These are phyloP conservation scores for Nothopassalora personata DNA, from an alignment of 2,329 filamentous ascomycete genomes.

Conservation along the genomic window DNA sequence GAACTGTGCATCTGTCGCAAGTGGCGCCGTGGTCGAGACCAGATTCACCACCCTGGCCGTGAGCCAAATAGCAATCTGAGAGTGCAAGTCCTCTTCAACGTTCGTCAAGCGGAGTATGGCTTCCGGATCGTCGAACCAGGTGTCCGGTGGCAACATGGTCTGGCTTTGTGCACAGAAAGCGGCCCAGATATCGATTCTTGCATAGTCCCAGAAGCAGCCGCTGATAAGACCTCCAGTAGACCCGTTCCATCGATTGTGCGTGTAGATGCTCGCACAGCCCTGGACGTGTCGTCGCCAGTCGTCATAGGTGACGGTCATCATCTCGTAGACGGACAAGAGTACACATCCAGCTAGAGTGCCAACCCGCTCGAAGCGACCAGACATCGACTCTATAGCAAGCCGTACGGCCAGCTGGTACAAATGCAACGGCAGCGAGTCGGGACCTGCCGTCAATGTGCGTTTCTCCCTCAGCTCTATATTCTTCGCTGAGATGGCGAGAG, in stretches of 20 bases:
- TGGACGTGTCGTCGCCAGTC: constrained; percentile 15
- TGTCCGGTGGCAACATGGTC: constrained; percentile 10
- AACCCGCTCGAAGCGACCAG: constrained; percentile 10
- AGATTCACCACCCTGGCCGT: constrained; percentile 12
- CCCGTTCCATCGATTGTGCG: constrained; percentile 15
- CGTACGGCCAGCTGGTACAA: constrained; percentile 13
- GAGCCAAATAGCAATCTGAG: constrained; percentile 13
- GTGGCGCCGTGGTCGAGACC: constrained; percentile 1
- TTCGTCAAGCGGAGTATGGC: constrained; percentile 3
- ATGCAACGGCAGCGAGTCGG: constrained; percentile 9
- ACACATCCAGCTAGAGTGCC: constrained; percentile 13
- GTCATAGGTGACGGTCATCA: constrained; percentile 16
- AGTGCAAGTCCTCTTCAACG: constrained; percentile 12
- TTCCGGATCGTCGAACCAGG: constrained; percentile 11
- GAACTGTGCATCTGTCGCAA: constrained; percentile 6
- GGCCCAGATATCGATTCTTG: constrained; percentile 14
- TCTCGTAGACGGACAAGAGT: constrained; percentile 11
- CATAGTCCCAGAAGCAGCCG: constrained; percentile 15
- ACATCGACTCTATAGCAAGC: constrained; percentile 13
- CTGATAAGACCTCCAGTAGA: constrained; percentile 12
- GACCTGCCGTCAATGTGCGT: constrained; percentile 5
- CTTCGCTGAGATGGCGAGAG: constrained; percentile 12
- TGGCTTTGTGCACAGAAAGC: constrained; percentile 10
- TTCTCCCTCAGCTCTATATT: constrained; percentile 11
- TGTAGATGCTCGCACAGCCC: constrained; percentile 14